Evolutionary conservation across 495 filamentous ascomycete species (phyloP).

Genomic region (Neurospora intermedia): DNA sequence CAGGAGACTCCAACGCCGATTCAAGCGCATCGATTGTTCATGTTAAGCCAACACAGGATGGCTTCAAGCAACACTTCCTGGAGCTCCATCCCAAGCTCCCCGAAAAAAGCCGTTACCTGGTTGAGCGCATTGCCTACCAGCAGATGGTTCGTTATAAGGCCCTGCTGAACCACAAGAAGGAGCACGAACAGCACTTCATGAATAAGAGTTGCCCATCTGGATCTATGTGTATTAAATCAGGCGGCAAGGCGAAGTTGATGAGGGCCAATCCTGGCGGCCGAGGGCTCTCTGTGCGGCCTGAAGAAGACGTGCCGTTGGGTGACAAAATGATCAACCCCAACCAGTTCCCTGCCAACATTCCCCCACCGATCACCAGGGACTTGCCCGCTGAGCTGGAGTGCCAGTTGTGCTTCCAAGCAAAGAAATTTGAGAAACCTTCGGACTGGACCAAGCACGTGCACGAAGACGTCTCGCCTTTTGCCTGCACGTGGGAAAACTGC

Average conservation of each 20-base stretch:
- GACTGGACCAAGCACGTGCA: slow-evolving; percentile 98
- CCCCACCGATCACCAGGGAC: slow-evolving; percentile 64
- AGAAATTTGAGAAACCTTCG: slow-evolving; percentile 87
- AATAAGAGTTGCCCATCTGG: slow-evolving; percentile 48
- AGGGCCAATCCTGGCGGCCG: slow-evolving; percentile 27
- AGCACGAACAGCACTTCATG: slow-evolving; percentile 50
- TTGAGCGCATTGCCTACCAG: slow-evolving; percentile 76
- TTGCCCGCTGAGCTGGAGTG: slow-evolving; percentile 91
- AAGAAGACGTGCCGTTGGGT: slow-evolving; percentile 45
- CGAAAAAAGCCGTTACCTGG: slow-evolving; percentile 44
- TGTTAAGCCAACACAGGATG: slow-evolving; percentile 64
- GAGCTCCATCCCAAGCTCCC: slow-evolving; percentile 53
- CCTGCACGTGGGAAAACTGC: slow-evolving; percentile 81
- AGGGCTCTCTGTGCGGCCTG: not conserved
- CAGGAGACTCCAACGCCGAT: slow-evolving; percentile 37
- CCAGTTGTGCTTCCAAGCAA: slow-evolving; percentile 78
- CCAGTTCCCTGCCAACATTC: slow-evolving; percentile 69
- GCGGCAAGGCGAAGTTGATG: slow-evolving; percentile 41
- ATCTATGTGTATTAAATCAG: slow-evolving; percentile 51
- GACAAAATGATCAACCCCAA: slow-evolving; percentile 58
- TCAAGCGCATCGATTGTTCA: slow-evolving; percentile 33
- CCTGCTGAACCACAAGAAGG: slow-evolving; percentile 59
- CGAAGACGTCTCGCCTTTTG: slow-evolving; percentile 92
- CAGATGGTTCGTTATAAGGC: slow-evolving; percentile 71
- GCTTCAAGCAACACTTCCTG: slow-evolving; percentile 67